These are phyloP conservation scores for Leccinum ponderosum DNA, from an alignment of 1,284 basidiomycete species.

Conservation along the genomic window DNA sequence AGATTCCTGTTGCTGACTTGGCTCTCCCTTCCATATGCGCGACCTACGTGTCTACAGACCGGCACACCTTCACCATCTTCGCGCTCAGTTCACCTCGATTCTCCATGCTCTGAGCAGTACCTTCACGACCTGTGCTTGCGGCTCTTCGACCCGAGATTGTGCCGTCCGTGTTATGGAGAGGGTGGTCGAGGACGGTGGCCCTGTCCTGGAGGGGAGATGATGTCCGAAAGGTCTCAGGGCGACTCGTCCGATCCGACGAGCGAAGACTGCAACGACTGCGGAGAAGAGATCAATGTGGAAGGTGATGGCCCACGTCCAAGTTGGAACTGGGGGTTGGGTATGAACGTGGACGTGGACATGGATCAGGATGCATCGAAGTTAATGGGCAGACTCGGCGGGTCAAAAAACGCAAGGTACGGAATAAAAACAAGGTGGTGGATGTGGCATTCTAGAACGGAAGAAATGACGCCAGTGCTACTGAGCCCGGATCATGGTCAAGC, in stretches of 20 bases:
- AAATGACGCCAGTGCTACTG: too few relatives aligned
- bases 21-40: not conserved
- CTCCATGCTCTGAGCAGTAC: slow-evolving; percentile 51
- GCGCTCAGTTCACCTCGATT: slow-evolving; percentile 67
- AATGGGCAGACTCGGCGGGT: slow-evolving; percentile 6
- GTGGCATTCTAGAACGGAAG: not conserved
- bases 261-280: slow-evolving; percentile 20
- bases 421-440: slow-evolving; percentile 12
- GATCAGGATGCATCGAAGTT: slow-evolving; percentile 18
- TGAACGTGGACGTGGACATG: slow-evolving; percentile 31
- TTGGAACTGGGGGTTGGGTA: slow-evolving; percentile 22
- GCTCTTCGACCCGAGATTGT: slow-evolving; percentile 59
- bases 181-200: slow-evolving; percentile 50
- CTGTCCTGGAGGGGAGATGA: slow-evolving; percentile 35
- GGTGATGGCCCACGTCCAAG: slow-evolving; percentile 19
- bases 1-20: slow-evolving; percentile 5
- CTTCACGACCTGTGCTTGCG: slow-evolving; percentile 80
- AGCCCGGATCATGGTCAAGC: slow-evolving; percentile 26
- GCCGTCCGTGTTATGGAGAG: slow-evolving; percentile 65
- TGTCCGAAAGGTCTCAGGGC: slow-evolving; percentile 27
- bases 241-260: slow-evolving; percentile 21
- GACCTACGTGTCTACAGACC: slow-evolving; percentile 37
- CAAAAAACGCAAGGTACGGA: slow-evolving; percentile 26
- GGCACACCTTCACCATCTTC: slow-evolving; percentile 53
- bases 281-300: slow-evolving; percentile 26